Evolutionary conservation across 2,329 filamentous ascomycete genomes (phyloP), one percentile per base, ranked within the genome.

Genomic region (Didymella pomorum): DNA sequence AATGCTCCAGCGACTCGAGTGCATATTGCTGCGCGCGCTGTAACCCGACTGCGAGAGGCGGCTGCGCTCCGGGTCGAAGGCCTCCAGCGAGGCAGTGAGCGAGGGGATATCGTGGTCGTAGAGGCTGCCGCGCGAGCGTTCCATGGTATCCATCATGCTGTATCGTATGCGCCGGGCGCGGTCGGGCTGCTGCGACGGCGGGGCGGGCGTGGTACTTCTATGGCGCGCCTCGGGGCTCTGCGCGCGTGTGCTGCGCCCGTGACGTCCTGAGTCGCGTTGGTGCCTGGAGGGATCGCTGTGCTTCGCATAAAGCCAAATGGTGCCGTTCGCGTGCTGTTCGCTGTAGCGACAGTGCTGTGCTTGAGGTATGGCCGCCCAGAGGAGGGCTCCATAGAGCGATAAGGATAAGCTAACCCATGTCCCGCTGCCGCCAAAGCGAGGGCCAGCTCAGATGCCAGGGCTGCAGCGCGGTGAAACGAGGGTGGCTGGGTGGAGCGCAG

Each of bases 1-100:
- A 9, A 66, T 52, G 63, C 74, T 77, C 73, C 73, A 77, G 49
- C 74, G 71, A 54, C 72, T 75, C 46, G 83, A 87, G 65, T 85
- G 83, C 79, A 89, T 89, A 69, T 84, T 86, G 37, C 86, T 89
- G 73, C 88, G 86, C 64, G 86, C 84, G 48, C 73, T 74, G 66
- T 73, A 74, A 52, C 67, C 63, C 21, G 72, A 74, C 54, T 76
- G 73, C 51, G 65, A 64, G 39, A 54, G 50, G 23, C 33, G 52
- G 66, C 73, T 75, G 60, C 71, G 70, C 67, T 77, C 74, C 2
- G 73, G 73, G 60, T 76, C 74, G 56, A 77, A 78, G 37, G 73
- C 75, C 60, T 76, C 73, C 42, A 78, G 69, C 11, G 75, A 77
- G 7, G 73, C 75, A 66, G 69, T 76, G 43, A 78, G 70, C 10